These are phyloP conservation scores for Cladosporium sp. DNA, from an alignment of 2,329 filamentous ascomycete genomes.

Conservation along the genomic window DNA sequence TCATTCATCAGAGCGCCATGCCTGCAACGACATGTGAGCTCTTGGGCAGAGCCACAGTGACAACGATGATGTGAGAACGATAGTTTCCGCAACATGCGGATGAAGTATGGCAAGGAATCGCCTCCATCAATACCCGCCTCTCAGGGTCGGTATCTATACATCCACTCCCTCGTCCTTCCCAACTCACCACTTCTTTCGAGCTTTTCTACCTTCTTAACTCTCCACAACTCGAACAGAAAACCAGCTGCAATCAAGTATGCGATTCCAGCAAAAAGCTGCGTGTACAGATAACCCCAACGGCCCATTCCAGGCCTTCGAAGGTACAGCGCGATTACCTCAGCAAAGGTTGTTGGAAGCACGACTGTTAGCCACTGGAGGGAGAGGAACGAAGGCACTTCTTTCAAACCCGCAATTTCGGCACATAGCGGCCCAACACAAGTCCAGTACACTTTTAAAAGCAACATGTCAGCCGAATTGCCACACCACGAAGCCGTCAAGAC, in stretches of 20 bases:
- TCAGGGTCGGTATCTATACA: slow-evolving; percentile 13
- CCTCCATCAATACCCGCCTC: background rate
- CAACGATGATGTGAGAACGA: too few relatives aligned
- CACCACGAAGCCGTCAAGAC: background rate
- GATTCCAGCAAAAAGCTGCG: slow-evolving; percentile 37
- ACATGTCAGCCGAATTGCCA: background rate
- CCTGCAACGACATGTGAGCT: too few relatives aligned
- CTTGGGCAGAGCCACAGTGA: too few relatives aligned
- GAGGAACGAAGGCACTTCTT: slow-evolving; percentile 38
- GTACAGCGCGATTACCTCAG: slow-evolving; percentile 10
- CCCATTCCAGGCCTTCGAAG: slow-evolving; percentile 4
- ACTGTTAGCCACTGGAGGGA: slow-evolving; percentile 37
- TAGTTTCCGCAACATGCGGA: too few relatives aligned
- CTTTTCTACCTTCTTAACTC: slow-evolving; percentile 11
- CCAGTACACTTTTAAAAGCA: background rate
- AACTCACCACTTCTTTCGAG: background rate
- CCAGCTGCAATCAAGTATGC: slow-evolving; percentile 33
- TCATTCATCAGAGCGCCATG: too few relatives aligned
- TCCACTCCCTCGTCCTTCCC: background rate
- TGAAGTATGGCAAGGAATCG: too few relatives aligned
- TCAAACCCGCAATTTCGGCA: slow-evolving; percentile 39
- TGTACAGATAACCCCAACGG: slow-evolving; percentile 31
- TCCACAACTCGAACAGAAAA: slow-evolving; percentile 31
- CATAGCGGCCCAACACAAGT: slow-evolving; percentile 38
- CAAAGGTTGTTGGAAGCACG: slow-evolving; percentile 6